Evolutionary conservation across 306 rosid species (phyloP), one percentile per base, ranked within the genome.

Genomic region (Begonia loranthoides): DNA sequence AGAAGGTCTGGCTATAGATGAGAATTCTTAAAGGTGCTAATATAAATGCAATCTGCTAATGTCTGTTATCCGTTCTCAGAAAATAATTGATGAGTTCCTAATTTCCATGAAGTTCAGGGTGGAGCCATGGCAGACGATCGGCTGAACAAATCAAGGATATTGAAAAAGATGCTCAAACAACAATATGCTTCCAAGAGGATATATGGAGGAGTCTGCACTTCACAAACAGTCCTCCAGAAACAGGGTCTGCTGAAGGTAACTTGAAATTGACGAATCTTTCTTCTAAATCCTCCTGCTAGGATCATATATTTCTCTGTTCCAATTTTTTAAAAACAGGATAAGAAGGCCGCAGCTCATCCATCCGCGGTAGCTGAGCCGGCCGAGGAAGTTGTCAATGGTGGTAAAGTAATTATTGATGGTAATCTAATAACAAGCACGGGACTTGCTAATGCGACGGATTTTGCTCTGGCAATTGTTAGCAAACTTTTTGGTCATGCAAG

Each of bases 211-310:
- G 69, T 75, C 36, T 75, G 86, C 66, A 84, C 93, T 72, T 81
- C 97, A 2, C 79, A 72, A 16, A 39, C 63, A 60, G 64, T 84
- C 65, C 76, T 89, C 59, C 79, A 75, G 22, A 75, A 39, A 70
- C 95, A 82, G 54, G 95, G 97, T 50, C 84, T 85, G 36, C 75
- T 89, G 46, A 82, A 85, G 97, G 97, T 89, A 71, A 52, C 14
- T 13, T 40, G 45, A 41, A 50, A 60, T 51, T 49, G 9, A 28
- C 59, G 14, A 12, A 73, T 48, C 22, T 40, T 73, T 54, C 47
- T 41, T 57, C 40, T 50, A 22, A 41, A 48, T 40, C 58, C 55
- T 33, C 34, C 45, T n/a, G 7, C 46, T 28, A 1, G 41, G 28
- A 52, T 41, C 60, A 55, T 48, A 19, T 22, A 41, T 65, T n/a